A percentile compares a stretch with the other conserved stretches of the same genome.
These are phyloP conservation scores for Penicillium silybi DNA, from an alignment of 495 filamentous ascomycete species.

Conservation along the genomic window DNA sequence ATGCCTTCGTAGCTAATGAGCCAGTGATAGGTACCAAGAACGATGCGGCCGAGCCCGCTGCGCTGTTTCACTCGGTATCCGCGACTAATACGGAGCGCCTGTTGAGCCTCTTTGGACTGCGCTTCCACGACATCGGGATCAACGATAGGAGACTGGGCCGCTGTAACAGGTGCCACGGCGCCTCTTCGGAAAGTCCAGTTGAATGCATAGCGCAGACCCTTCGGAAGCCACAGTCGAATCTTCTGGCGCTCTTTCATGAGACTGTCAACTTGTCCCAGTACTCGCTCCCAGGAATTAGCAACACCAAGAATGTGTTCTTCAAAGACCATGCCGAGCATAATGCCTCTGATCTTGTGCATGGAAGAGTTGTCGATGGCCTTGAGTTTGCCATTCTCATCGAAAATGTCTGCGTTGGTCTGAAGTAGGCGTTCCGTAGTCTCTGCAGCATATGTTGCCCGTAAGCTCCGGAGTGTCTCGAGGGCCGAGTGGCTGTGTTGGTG, in stretches of 20 bases:
- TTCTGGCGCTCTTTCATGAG: slow-evolving; percentile 23
- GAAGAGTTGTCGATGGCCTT: slow-evolving; percentile 11
- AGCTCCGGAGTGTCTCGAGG: slow-evolving; percentile 11
- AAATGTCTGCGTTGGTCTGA: slow-evolving; percentile 21
- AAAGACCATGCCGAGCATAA: slow-evolving; percentile 27
- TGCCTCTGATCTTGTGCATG: slow-evolving; percentile 13
- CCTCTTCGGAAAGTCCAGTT: slow-evolving; percentile 17
- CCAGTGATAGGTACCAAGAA: slow-evolving; percentile 29
- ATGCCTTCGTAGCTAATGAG: slow-evolving; percentile 33
- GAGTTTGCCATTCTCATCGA: slow-evolving; percentile 22
- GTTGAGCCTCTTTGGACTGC: slow-evolving; percentile 24
- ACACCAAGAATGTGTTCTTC: slow-evolving; percentile 28
- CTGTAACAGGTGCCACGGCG: slow-evolving; percentile 15
- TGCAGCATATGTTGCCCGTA: slow-evolving; percentile 17
- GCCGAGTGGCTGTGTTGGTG: slow-evolving; percentile 8
- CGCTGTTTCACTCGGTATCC: slow-evolving; percentile 23
- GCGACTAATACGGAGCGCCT: slow-evolving; percentile 27
- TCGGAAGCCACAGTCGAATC: slow-evolving; percentile 22
- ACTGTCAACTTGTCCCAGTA: slow-evolving; percentile 16
- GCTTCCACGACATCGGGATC: slow-evolving; percentile 24
- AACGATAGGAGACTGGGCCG: slow-evolving; percentile 1
- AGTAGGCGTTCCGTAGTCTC: slow-evolving; percentile 27
- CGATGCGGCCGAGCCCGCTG: slow-evolving; percentile 17
- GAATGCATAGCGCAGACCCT: slow-evolving; percentile 22
- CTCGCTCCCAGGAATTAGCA: slow-evolving; percentile 16